Conservation (phyloP, 768 basidiomycete genomes). For the Calocybe indica region DNA sequence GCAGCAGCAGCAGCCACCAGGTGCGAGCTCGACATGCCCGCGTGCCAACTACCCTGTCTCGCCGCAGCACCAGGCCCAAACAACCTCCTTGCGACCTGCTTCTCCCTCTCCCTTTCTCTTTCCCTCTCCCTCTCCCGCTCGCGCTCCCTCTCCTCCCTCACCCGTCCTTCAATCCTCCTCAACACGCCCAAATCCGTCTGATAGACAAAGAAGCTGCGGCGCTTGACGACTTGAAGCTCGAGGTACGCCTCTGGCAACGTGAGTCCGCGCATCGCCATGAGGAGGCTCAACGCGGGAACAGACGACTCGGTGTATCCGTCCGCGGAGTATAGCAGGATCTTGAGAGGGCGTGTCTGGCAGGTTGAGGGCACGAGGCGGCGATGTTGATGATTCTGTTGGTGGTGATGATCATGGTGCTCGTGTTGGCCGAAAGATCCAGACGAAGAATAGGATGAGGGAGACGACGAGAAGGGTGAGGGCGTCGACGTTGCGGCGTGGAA, state of each 20-base stretch:
- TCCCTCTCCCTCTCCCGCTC: constrained; percentile 28
- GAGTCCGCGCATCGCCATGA: constrained; percentile 71
- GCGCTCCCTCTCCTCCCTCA: constrained; percentile 36
- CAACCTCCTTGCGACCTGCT: constrained; percentile 10
- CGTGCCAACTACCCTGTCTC: not conserved
- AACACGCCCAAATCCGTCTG: constrained; percentile 71
- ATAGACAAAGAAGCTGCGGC: constrained; percentile 90
- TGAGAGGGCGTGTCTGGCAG: constrained; percentile 53
- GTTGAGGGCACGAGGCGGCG: constrained; percentile 8
- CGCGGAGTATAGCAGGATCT: constrained; percentile 74
- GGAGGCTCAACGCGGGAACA: constrained; percentile 76
- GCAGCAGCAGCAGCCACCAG: constrained; percentile 6
- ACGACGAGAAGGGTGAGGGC: no score
- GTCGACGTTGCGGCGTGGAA: not conserved
- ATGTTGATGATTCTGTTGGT: not conserved
- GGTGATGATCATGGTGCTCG: not conserved
- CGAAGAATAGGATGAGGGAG: no score
- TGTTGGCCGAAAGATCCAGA: no score
- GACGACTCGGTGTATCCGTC: constrained; percentile 94
- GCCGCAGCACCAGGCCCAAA: constrained; percentile 2
- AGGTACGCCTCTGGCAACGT: constrained; percentile 87
- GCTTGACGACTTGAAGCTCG: constrained; percentile 77
- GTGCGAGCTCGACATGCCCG: constrained; percentile 5
- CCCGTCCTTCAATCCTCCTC: constrained; percentile 55
- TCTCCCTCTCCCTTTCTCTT: constrained; percentile 22